Percentiles rank a stretch among this genome's conserved stretches.
Evolutionary conservation across 2,329 filamentous ascomycete species (phyloP).

Genomic region (Xylaria digitata): DNA sequence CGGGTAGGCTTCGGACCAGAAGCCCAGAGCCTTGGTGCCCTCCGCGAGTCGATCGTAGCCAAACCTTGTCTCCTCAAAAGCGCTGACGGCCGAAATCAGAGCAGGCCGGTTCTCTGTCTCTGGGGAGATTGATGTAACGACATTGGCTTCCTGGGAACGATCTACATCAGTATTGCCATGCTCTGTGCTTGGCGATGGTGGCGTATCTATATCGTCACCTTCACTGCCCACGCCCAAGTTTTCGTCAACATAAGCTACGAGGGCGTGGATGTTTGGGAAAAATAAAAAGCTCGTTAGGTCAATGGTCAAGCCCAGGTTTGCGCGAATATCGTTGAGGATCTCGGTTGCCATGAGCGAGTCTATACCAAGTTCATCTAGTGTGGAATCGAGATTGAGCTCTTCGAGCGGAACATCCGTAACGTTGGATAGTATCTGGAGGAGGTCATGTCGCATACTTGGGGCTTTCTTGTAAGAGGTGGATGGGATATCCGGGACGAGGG

Average conservation of each 20-base stretch:
- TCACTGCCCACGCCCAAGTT: conserved; percentile 25
- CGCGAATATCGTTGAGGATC: conserved; percentile 38
- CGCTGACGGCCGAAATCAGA: conserved; percentile 7
- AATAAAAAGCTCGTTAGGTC: conserved; percentile 38
- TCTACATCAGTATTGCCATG: not conserved
- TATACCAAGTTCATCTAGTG: conserved; percentile 37
- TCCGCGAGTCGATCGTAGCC: conserved; percentile 25
- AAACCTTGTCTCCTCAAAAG: conserved; percentile 20
- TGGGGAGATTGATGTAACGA: too few relatives aligned
- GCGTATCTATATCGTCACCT: conserved; percentile 17
- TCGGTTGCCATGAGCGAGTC: conserved; percentile 42
- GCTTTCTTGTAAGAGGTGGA: conserved; percentile 1
- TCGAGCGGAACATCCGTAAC: conserved; percentile 37
- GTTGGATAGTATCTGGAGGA: conserved; percentile 38
- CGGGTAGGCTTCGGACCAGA: conserved; percentile 24
- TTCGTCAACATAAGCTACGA: conserved; percentile 33
- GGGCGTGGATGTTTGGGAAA: conserved; percentile 29
- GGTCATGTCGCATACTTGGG: conserved; percentile 21
- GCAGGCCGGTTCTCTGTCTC: not conserved
- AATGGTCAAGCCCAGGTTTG: conserved; percentile 31
- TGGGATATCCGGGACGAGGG: not conserved
- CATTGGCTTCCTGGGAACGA: conserved; percentile 2
- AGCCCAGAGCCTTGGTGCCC: conserved; percentile 16
- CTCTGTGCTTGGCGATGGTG: conserved; percentile 11
- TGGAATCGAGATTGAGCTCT: conserved; percentile 31